Base-by-base conservation (phyloP, 352 stramenopile genomes). In the Globisporangium splendens region DNA sequence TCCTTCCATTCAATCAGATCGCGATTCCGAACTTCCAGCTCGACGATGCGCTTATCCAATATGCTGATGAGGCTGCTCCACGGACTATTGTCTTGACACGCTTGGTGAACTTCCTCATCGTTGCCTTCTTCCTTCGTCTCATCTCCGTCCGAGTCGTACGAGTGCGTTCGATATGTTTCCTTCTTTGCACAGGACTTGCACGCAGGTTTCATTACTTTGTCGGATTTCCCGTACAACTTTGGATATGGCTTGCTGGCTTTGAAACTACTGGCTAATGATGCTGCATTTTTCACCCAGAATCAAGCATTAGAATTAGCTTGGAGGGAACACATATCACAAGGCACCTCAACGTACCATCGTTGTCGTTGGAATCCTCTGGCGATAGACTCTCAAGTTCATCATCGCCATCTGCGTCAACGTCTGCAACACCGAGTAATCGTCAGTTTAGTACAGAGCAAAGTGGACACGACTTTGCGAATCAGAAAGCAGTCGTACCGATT, bases 1-100 rank as follows among this genome's bases (percentile, higher is more conserved):
- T 82, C 75, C 51, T 86, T 77, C 20, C 67, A 66, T 58, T 88
- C 69, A 44, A 86, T 74, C 13, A 83, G 66, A 13, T 70, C 50
- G 21, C 68, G 67, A 13, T 76, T 75, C 39, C 75, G 70, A 14
- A 65, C 54, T 57, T 87, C 66, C 13, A 91, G 68, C 18, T 78
- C 59, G 14, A 46, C 53, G 28, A 86, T 73, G 21, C 75, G 69
- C 8, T 38, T 63, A 20, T 86, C 66, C 42, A 83, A 47, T 6
- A 69, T 75, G 48, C 64, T 35, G 7, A 83, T 50, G 17, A 83
- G 66, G 22, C 15, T 42, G 10, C 20, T 47, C 61, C 61, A 61
- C 14, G 52, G 41, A 10, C 8, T 33, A 20, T 33, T 58, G 24
- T 68, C 55, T 38, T 71, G 28, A 35, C 10, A 35, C 28, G 28